Evolutionary conservation across 2,329 filamentous ascomycete genomes (phyloP), one percentile per base, ranked within the genome.

Genomic region (Penicillium oxalicum): DNA sequence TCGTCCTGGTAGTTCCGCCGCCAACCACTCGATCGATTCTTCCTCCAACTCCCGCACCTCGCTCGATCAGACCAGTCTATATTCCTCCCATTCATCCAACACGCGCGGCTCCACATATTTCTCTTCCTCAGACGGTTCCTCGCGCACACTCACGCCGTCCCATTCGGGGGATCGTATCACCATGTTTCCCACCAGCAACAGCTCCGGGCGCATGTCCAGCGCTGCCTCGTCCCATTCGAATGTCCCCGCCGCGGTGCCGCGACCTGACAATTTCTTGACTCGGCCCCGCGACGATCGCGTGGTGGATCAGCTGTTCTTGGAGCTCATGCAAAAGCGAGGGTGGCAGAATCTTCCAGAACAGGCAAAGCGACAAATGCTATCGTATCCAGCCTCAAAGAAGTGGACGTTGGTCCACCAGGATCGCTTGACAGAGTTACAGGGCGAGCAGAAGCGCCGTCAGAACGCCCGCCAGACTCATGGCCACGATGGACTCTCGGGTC

Each of bases 371-470:
- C 93, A 97, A 74, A 97, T 98, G 91, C 81, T 93, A 71, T 90
- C 90, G 34, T 97, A 98, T 67, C 88, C 91, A 11, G 81, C 93
- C 7, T 82, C 84, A 56, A 97, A 97, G 77, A 98, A 97, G 72
- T 98, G 93, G 93, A 96, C 90, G 1, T 75, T 98, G 51, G 87
- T 98, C 44, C 87, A 97, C 67, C 91, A 98, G 71, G 93, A 98
- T 72, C 86, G 88, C 53, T 77, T 98, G 60, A 88, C 89, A 5
- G 91, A 97, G 70, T 88, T 85, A 79, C 91, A 97, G 74, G 89
- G 90, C 37, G 91, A 97, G 65, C 89, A 95, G 71, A 95, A 91
- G 71, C 83, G 91, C 59, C 79, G 88, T 58, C 81, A 85, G 61
- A 87, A 88, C 45, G 82, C 85, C 33, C 83, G 85, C 52, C 78